Base-by-base conservation (phyloP, 1,139 yeast species). In the Citeromyces hawaiiensis region DNA sequence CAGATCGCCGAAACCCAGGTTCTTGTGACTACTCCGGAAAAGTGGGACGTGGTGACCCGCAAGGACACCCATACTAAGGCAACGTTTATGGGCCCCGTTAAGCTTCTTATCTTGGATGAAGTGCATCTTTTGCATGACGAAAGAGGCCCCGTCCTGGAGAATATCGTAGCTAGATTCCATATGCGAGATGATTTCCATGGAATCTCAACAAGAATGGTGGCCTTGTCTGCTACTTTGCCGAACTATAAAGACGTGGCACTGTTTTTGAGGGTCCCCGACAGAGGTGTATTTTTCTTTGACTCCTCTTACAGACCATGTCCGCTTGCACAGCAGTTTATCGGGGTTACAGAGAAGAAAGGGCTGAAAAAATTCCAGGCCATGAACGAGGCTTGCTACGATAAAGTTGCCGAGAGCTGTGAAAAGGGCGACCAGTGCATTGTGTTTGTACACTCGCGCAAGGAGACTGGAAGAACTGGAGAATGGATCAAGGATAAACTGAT, bases 21-120 rank as follows among this genome's bases (percentile, higher is more conserved):
- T 32, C 65, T 91, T 41, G 94, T 91, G 3, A 86, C 97, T 0
- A 91, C 98, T 11, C 62, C 62, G 2, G 62, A 57, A 42, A 91
- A 91, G 54, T 91, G 98, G 97, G 98, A 91, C 60, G 87, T 91
- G 25, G 79, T 88, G 17, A 88, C 96, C 1, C 69, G 97, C 59
- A 88, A 88, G 50, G 68, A 69, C 36, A 66, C 76, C 7, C 27
- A 23, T 9, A 23, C 27, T 11, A 88, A 82, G 43, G 60, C 70
- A 1, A 70, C 80, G 4, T 79, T 76, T 47, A 71, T 79, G 0
- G 68, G 70, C 36, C 60, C 77, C 2, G 93, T 86, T 1, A 69
- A 74, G 37, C 64, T 91, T 11, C 61, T 91, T n/a, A 82, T 91
- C 32, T 77, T 91, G 41, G 98, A 91, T 64, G 98, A 91, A 59